phyloP scores from a whole-genome alignment of 2,329 filamentous ascomycete species.

The Arthroderma sp. region DNA sequence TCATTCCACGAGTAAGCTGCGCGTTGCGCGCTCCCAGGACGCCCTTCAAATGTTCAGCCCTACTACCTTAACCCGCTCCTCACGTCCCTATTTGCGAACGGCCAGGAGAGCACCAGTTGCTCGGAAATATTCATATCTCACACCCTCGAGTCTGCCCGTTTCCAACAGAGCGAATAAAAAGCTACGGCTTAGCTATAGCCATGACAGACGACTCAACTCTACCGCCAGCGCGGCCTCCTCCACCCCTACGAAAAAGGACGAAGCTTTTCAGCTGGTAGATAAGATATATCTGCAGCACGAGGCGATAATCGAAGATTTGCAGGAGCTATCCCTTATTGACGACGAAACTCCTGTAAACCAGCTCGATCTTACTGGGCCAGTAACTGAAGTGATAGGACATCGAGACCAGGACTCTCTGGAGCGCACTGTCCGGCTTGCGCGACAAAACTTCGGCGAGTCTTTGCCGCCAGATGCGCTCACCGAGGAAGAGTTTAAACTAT shows the following conservation, averaged over 20 bases:
- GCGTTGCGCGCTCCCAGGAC: constrained; percentile 17
- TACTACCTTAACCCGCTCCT: constrained; percentile 6
- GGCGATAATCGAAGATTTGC: constrained; percentile 21
- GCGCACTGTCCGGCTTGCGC: constrained; percentile 50
- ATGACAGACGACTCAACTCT: constrained; percentile 4
- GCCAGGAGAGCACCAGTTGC: constrained; percentile 6
- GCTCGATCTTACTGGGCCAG: constrained; percentile 17
- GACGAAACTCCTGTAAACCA: constrained; percentile 16
- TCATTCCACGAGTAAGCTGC: constrained; percentile 18
- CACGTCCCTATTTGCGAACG: constrained; percentile 11
- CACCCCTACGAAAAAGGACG: constrained; percentile 15
- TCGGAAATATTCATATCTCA: constrained; percentile 1
- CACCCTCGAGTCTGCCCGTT: constrained; percentile 1
- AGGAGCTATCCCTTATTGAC: constrained; percentile 21
- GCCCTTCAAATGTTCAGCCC: constrained; percentile 15
- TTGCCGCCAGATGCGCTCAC: constrained; percentile 60
- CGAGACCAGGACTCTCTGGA: constrained; percentile 22
- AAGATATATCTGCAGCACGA: constrained; percentile 24
- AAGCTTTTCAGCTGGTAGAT: constrained; percentile 25
- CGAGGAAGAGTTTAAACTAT: constrained; percentile 58
- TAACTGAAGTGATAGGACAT: constrained; percentile 19
- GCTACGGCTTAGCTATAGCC: neutral
- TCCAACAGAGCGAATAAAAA: neutral
- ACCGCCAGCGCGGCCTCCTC: neutral
- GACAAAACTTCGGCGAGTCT: constrained; percentile 62